Evolutionary conservation across 306 rosid species (phyloP), one percentile per base, ranked within the genome.

Genomic region (Ammopiptanthus mongolicus): DNA sequence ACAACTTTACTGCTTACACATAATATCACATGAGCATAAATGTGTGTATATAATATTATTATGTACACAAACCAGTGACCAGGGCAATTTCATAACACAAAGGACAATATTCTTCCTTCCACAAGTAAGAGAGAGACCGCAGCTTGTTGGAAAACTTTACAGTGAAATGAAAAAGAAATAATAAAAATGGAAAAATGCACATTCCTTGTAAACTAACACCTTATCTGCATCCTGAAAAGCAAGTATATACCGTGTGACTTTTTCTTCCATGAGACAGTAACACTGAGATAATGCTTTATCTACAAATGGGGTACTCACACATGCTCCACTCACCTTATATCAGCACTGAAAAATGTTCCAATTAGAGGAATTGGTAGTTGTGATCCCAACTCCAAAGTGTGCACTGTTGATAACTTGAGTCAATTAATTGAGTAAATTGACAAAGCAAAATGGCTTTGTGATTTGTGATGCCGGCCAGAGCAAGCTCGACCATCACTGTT

Each of bases 241-340:
- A 36, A 39, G 73, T 17, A 31, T 31, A 78, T 71, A 15, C 28
- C 19, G 10, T 31, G 41, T 42, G 15, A 53, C 68, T 51, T 71
- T 78, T 71, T 62, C 70, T 71, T 62, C 67, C 50, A 41, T 6
- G 23, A 34, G 42, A 77, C 42, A 48, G 50, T 75, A 55, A 66
- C 61, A 66, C 29, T 75, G 52, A 50, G 70, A 60, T 70, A 60
- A 23, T 78, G 77, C 61, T 18, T 37, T 58, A 50, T 31, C 82
- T 18, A 69, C 77, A 69, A 78, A 78, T 78, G 44, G 65, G 71
- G 13, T 60, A 7, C 51, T 78, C 53, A 78, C 82, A 78, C 82
- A 48, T 70, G 70, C 64, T 68, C 71, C 81, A 69, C 71, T 69
- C 65, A 31, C 33, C 60, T 57, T 59, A 21, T 22, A 31, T 47